A percentile compares a stretch with the other conserved stretches of the same genome.
Conservation (phyloP, 1,284 basidiomycete genomes). For the Malassezia cuniculi region DNA sequence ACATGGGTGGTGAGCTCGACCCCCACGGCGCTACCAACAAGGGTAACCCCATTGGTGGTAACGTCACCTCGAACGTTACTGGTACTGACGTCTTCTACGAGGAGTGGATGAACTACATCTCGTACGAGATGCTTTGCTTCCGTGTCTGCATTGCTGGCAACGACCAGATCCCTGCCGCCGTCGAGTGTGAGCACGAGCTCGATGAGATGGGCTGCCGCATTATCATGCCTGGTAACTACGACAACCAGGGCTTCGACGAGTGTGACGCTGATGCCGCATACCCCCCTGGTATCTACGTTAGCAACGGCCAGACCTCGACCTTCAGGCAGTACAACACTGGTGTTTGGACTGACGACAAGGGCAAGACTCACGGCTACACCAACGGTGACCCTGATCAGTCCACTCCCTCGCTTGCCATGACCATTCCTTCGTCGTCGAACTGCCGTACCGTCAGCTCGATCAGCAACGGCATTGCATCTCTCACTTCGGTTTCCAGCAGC, state of each 20-base stretch:
- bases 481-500: constrained; percentile 10
- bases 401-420: constrained; percentile 40
- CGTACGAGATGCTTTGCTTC: constrained; percentile 39
- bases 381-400: constrained; percentile 32
- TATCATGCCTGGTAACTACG: constrained; percentile 44
- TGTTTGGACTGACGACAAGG: constrained; percentile 18
- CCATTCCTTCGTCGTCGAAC: constrained; percentile 32
- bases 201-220: constrained; percentile 46
- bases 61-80: constrained; percentile 50
- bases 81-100: constrained; percentile 49
- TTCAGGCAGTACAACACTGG: constrained; percentile 40
- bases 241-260: constrained; percentile 31
- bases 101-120: constrained; percentile 49
- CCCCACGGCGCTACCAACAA: constrained; percentile 43
- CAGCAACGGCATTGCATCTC: constrained; percentile 32
- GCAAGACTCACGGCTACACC: constrained; percentile 28
- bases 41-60: constrained; percentile 51
- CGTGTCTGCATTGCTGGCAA: constrained; percentile 41
- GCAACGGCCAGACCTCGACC: constrained; percentile 30
- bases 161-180: constrained; percentile 25
- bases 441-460: constrained; percentile 26
- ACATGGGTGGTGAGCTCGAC: constrained; percentile 43
- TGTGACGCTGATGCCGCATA: constrained; percentile 44
- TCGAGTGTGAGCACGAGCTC: constrained; percentile 40
- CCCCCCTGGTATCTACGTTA: constrained; percentile 40